Evolutionary conservation across 805 yeast genomes (phyloP), one percentile per base, ranked within the genome.

Genomic region (Blastobotrys peoriensis): DNA sequence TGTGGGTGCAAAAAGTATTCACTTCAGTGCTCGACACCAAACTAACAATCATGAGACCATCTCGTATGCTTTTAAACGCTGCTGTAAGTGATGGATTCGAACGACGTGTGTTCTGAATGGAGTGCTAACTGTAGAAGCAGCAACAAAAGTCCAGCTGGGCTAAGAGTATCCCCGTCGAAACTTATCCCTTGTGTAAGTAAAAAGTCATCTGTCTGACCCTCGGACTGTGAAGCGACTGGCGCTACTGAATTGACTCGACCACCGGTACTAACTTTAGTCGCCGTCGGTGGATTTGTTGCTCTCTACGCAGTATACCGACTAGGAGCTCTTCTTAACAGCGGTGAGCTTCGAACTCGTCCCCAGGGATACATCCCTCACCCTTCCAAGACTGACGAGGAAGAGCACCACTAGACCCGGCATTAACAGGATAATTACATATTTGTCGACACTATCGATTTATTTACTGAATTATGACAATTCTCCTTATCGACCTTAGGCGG

Each of bases 121-220:
- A 4, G 28, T 25, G 4, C 41, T 42, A 28, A 37, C 25, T 8
- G 5, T 37, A 41, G 40, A 36, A 44, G 40, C 18, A 45, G 38
- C 19, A 20, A 19, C 33, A 10, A 25, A 18, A 40, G 18, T 16
- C 38, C 6, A 15, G 30, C 4, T 35, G 28, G 33, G 25, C 43
- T 33, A 50, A 52, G 48, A 44, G 44, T 25, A 37, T 56, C 25
- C 63, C 63, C 20, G 62, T 54, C 36, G 63, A 59, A 40, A 50
- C 53, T 34, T 58, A 57, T 45, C 63, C 63, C 40, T 48, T 59
- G 40, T 51, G 61, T 57, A 52, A 45, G 60, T 55, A 17, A 22
- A 45, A 22, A 27, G 19, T 17, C 9, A 8, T 34, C n/a, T 30
- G 5, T 22, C 13, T 20, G 23, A n/a, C 10, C 45, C 42, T 25